Evolutionary conservation across 169 alveolate genomes (phyloP).

Genomic region (Pseudocohnilembus persalinus): DNA sequence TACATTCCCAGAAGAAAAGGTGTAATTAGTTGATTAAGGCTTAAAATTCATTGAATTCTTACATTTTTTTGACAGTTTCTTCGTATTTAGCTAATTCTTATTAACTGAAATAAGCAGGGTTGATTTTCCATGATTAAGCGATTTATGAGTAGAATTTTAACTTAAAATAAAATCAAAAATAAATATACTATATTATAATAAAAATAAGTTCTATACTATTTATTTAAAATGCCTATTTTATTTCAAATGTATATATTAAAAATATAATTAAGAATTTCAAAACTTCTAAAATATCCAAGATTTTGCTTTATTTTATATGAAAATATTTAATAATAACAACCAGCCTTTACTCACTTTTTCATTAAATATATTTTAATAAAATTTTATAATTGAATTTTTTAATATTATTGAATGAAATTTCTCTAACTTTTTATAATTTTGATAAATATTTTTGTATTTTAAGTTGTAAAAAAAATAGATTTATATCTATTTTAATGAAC

Average conservation of each 20-base stretch:
- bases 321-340: too few relatives aligned
- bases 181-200: too few relatives aligned
- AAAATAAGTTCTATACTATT: not conserved
- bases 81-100: slow-evolving; percentile 15
- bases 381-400: too few relatives aligned
- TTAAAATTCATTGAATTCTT: slow-evolving; percentile 3
- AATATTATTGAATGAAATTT: too few relatives aligned
- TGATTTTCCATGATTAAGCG: slow-evolving; percentile 13
- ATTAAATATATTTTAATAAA: too few relatives aligned
- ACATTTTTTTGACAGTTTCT: not conserved
- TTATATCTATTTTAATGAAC: too few relatives aligned
- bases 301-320: not conserved
- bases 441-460: too few relatives aligned
- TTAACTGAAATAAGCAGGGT: slow-evolving; percentile 19
- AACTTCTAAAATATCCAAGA: not conserved
- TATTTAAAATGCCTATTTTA: not conserved
- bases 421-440: too few relatives aligned
- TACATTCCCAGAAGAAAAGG: slow-evolving; percentile 26
- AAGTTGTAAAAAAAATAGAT: too few relatives aligned
- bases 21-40: not conserved
- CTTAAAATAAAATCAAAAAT: not conserved
- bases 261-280: not conserved
- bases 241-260: not conserved
- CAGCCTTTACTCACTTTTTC: too few relatives aligned
- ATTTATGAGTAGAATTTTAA: slow-evolving; percentile 11